Evolutionary conservation across 768 basidiomycete species (phyloP).

Genomic region (Pleurotus pulmonarius): DNA sequence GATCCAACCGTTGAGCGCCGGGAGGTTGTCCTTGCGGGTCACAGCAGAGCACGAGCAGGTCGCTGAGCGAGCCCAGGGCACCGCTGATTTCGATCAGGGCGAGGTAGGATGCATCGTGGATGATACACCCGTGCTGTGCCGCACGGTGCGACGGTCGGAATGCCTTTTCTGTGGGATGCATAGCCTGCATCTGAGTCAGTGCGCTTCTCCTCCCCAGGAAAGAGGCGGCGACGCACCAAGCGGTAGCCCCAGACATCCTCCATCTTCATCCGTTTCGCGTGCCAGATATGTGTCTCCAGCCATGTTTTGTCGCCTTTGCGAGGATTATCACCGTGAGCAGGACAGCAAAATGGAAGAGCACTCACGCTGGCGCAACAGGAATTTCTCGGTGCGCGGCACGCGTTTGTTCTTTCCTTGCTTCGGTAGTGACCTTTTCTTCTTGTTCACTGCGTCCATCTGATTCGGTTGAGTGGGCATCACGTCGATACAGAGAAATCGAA

Average conservation of each 20-base stretch:
- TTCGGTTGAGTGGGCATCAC: not conserved
- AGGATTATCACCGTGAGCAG: not conserved
- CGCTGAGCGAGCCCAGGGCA: slow-evolving; percentile 47
- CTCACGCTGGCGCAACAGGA: slow-evolving; percentile 75
- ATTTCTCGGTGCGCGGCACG: slow-evolving; percentile 51
- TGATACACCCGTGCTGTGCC: slow-evolving; percentile 75
- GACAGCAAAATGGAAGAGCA: not conserved
- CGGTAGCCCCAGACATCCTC: slow-evolving; percentile 88
- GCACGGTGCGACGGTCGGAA: slow-evolving; percentile 92
- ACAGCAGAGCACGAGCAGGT: slow-evolving; percentile 50
- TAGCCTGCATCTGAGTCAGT: slow-evolving; percentile 43
- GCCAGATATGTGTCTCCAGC: slow-evolving; percentile 97
- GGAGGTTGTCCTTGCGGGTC: slow-evolving; percentile 62
- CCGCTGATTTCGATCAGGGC: slow-evolving; percentile 74
- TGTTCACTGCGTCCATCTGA: slow-evolving; percentile 47
- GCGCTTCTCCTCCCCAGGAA: not conserved
- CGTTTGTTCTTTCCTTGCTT: slow-evolving; percentile 63
- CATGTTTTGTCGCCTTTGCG: slow-evolving; percentile 76
- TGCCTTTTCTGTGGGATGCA: slow-evolving; percentile 86
- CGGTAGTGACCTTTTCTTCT: slow-evolving; percentile 43
- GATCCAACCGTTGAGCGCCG: slow-evolving; percentile 54
- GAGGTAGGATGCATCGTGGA: slow-evolving; percentile 89
- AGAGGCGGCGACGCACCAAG: slow-evolving; percentile 44
- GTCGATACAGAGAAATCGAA: not conserved
- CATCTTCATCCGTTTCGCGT: slow-evolving; percentile 97